A percentile compares a stretch with the other conserved stretches of the same genome.
phyloP scores from a whole-genome alignment of 2,329 filamentous ascomycete species.

The Nemania bipapillata region DNA sequence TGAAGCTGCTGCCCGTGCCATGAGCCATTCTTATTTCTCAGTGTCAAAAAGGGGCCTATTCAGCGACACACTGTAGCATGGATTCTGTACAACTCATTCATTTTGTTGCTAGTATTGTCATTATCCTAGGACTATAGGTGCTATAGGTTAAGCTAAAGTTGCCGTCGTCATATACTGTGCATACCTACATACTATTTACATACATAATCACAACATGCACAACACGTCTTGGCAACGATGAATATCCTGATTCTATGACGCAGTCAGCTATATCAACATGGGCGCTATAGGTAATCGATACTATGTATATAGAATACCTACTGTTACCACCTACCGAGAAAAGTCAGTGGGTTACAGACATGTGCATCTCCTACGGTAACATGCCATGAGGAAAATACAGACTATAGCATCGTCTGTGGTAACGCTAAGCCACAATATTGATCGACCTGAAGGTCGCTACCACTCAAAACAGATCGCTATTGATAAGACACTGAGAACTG shows the following conservation, averaged over 20 bases:
- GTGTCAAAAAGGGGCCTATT: background rate
- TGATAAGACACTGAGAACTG: conserved; percentile 7
- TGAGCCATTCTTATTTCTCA: no score
- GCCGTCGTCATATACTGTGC: background rate
- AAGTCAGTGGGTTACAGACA: background rate
- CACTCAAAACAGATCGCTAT: background rate
- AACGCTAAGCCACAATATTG: conserved; percentile 1
- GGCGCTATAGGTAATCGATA: background rate
- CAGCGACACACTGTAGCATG: background rate
- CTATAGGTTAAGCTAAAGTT: background rate
- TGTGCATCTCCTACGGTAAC: background rate
- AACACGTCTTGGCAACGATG: conserved; percentile 14
- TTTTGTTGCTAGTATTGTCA: background rate
- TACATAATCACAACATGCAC: conserved; percentile 10
- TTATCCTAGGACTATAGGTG: background rate
- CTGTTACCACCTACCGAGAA: background rate
- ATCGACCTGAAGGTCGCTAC: conserved; percentile 13
- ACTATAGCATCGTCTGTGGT: background rate
- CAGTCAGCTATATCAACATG: conserved; percentile 5
- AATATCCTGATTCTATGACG: background rate
- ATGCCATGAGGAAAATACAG: no score
- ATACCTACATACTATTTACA: background rate
- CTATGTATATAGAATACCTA: background rate
- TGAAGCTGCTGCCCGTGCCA: background rate
- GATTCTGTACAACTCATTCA: background rate